Base-by-base conservation (phyloP, 371 early-diverging fungal species). In the Parasitella parasitica region DNA sequence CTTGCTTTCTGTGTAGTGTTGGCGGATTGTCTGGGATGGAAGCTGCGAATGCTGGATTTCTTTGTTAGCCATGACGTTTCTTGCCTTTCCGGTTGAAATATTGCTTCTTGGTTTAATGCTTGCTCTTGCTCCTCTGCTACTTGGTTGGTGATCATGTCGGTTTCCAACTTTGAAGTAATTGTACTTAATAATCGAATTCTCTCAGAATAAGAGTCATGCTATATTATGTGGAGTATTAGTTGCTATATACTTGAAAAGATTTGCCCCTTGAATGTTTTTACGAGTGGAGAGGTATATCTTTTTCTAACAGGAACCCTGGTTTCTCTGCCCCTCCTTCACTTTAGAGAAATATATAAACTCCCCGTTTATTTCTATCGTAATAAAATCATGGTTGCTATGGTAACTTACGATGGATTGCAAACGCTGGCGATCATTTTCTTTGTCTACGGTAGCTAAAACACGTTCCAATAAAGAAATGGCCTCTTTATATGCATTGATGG, bases 341-440 rank as follows among this genome's bases (percentile, higher is more conserved):
- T 41, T 8, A 41, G 41, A 20, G n/a, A 18, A 20, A 41, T 36
- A 13, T 36, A 36, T 41, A 41, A 18, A 41, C 32, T 32, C 32
- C 32, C 32, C 32, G 20, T 41, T 18, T 20, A 8, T 16, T 16
- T 20, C 32, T 3, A 4, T 8, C 15, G 18, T 18, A 16, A 41
- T 41, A 6, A 41, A 41, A 41, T 41, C 8, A 36, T 36, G 8
- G 15, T 36, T 9, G 37, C 15, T 15, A 36, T 36, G 37, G 6
- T 41, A 18, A 48, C 81, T 69, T 75, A 81, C 81, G 38, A 77
- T 81, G 54, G 75, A 73, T 55, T 78, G 75, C 35, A 81, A 57
- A 30, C 78, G 61, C 16, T 56, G 67, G 20, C 68, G 62, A 57
- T 81, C 81, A 30, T 69, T 71, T 37, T 71, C 72, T 54, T 72